A percentile compares a stretch with the other conserved stretches of the same genome.
phyloP scores from a whole-genome alignment of 257 asterid species.

The Petunia axillaris region DNA sequence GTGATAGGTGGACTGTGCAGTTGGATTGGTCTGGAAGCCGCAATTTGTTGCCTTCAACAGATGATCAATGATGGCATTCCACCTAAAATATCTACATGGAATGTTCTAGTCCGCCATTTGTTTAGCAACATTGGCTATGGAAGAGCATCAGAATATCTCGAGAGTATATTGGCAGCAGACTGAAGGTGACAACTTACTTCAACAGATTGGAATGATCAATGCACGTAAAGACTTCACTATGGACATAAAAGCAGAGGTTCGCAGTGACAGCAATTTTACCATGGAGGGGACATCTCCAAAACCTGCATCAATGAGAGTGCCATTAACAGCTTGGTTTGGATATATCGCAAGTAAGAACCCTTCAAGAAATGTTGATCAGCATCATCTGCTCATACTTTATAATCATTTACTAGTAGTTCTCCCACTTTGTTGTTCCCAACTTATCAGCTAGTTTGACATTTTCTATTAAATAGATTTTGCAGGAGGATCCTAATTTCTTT shows the following conservation, averaged over 20 bases:
- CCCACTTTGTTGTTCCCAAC: background rate
- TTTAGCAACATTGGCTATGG: constrained; percentile 51
- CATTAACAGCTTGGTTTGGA: constrained; percentile 11
- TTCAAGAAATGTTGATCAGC: background rate
- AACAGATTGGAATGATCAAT: constrained; percentile 15
- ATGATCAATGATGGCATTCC: constrained; percentile 67
- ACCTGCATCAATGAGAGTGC: background rate
- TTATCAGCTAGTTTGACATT: background rate
- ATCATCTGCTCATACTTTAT: background rate
- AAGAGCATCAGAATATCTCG: constrained; percentile 43
- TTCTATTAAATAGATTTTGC: background rate
- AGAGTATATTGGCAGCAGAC: constrained; percentile 40
- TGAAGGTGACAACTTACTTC: constrained; percentile 24
- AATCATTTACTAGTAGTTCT: background rate
- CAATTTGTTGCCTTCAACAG: constrained; percentile 46
- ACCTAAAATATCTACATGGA: constrained; percentile 71
- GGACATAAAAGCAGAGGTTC: background rate
- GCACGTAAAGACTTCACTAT: background rate
- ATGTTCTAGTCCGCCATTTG: constrained; percentile 61
- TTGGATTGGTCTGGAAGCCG: constrained; percentile 50
- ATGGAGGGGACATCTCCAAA: background rate
- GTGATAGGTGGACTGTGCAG: constrained; percentile 57
- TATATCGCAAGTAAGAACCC: constrained; percentile 18
- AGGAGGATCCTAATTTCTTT: background rate
- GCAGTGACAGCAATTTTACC: background rate